Evolutionary conservation across 768 basidiomycete genomes (phyloP), one percentile per base, ranked within the genome.

Genomic region (Trametes meyenii): DNA sequence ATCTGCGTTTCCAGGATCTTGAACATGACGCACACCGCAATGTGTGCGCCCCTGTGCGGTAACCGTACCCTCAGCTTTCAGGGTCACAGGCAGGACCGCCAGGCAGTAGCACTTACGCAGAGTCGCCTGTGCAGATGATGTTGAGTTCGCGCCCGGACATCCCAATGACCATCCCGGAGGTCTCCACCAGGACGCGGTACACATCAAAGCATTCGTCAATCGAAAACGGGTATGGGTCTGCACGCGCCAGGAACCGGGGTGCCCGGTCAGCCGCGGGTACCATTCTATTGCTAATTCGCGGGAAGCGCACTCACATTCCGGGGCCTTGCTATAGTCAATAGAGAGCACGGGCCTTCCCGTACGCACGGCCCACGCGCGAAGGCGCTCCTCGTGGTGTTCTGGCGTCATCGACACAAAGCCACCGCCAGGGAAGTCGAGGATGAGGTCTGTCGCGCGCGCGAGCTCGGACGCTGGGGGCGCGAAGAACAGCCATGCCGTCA

Each of bases 371-470:
- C 97, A 98, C 67, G 82, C 81, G 54, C 92, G 80, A 58, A 98
- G 79, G 14, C 97, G 83, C 71, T 98, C 96, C 75, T 97, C 96
- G 66, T 99, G 97, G 74, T 98, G 95, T 69, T 93, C 90, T 2
- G 97, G 97, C 5, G 83, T 85, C 95, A 98, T 97, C 23, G 94
- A 91, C 51, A 98, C 88, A 73, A 98, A 99, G 0, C 97, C 97
- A 6, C 97, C 97, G 5, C 97, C 97, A 14, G 97, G 96, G 58
- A 92, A 87, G 70, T 98, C 97, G 26, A 98, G 78, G 40, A 98
- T 88, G 23, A 98, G 78, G 67, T 98, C 93, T 11, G 85, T 90
- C 14, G 85, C 77, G 45, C 81, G 77, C 26, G 80, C 78, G 40
- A 96, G 78, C 61, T 89, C 84, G 24, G 76, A 74, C 61, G 86